phyloP scores from a whole-genome alignment of 2,329 filamentous ascomycete genomes.

The Cadophora sp. region DNA sequence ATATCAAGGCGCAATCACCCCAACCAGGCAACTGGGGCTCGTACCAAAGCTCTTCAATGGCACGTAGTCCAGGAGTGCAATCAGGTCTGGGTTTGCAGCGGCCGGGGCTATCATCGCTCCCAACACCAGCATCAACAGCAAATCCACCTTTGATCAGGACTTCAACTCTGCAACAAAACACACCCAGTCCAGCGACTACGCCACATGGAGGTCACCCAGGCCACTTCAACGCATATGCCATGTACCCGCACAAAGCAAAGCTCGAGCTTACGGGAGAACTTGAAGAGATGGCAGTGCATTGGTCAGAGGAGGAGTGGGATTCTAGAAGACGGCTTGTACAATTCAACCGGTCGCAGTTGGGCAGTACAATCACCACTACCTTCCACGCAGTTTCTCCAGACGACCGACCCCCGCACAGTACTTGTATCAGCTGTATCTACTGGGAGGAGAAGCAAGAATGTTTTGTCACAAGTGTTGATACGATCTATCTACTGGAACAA shows the following conservation, averaged over 20 bases:
- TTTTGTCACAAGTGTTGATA: constrained; percentile 96
- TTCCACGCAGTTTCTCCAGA: constrained; percentile 82
- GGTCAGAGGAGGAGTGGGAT: constrained; percentile 82
- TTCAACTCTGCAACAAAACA: constrained; percentile 65
- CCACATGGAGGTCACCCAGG: constrained; percentile 48
- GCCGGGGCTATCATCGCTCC: constrained; percentile 35
- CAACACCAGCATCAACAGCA: constrained; percentile 41
- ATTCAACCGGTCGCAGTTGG: constrained; percentile 83
- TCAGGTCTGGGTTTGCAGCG: constrained; percentile 39
- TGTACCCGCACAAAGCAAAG: constrained; percentile 82
- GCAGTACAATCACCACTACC: constrained; percentile 79
- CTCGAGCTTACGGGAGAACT: constrained; percentile 88
- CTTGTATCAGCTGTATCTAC: constrained; percentile 96
- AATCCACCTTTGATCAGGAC: constrained; percentile 71
- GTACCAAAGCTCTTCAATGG: constrained; percentile 50
- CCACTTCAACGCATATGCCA: constrained; percentile 58
- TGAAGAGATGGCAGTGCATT: constrained; percentile 81
- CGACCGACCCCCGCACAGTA: constrained; percentile 81
- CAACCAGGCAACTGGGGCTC: constrained; percentile 55
- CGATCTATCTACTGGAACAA: constrained; percentile 92
- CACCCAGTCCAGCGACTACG: constrained; percentile 53
- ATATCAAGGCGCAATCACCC: constrained; percentile 55
- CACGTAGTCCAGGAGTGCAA: constrained; percentile 52
- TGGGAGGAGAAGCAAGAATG: constrained; percentile 93
- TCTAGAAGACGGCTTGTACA: constrained; percentile 84